Base-by-base conservation (phyloP, 768 basidiomycete species). In the Tricholoma hemisulphureum region DNA sequence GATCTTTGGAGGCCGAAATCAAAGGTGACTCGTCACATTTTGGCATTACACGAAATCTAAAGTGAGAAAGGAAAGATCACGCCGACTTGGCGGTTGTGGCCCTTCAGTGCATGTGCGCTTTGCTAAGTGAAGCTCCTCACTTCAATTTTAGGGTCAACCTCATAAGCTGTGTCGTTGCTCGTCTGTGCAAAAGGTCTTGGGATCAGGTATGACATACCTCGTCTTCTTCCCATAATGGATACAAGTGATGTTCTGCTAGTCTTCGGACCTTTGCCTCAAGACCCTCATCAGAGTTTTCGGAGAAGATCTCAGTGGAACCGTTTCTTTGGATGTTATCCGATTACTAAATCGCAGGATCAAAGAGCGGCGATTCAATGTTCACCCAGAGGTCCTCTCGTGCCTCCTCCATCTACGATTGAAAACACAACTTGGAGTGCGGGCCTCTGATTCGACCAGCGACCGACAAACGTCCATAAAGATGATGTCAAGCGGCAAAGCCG, bases 91-190 rank as follows among this genome's bases (percentile, higher is more conserved):
- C 85, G 23, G 85, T 87, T 53, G 71, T 86, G 8, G 84, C 88
- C 49, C 78, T 98, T 53, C 87, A 84, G 67, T 93, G 88, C 73
- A 88, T 98, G 82, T 95, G 95, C 73, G 88, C 88, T 5, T 79
- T 98, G 43, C 76, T 94, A 23, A 80, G 81, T 18, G 87, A 93
- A 67, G 84, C 87, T 60, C 90, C 93, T 13, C 95, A 98, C 74
- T 99, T 99, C 85, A 99, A 98, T 76, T 98, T 98, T 72, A 85
- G 91, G 45, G 80, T 84, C 62, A 97, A 98, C 75, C 82, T 99
- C 63, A 93, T 97, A 85, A 86, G 86, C 59, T 88, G 88, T 51
- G 78, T 98, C 57, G 85, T 98, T 21, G 85, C 88, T 50, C 84
- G 85, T 13, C 72, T 98, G 48, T 95, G 94, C 69, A 85, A 84